Conservation (phyloP, 2,329 filamentous ascomycete species). For the Apiospora malaysiana region DNA sequence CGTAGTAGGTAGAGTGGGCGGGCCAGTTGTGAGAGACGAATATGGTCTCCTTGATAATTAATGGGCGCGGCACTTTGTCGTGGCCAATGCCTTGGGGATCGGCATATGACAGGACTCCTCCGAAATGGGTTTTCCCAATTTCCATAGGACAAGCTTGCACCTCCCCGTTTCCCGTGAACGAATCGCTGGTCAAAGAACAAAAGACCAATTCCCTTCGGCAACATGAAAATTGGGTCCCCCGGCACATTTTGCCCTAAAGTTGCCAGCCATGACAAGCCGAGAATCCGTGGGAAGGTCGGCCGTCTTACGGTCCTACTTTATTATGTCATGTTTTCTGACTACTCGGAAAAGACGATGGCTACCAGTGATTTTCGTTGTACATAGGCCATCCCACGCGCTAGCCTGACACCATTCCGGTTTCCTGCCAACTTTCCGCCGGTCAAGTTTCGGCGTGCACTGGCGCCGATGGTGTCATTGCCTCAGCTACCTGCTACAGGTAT, state of each 20-base stretch:
- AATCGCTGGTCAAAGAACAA: constrained; percentile 7
- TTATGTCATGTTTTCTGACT: constrained; percentile 14
- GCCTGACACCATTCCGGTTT: not conserved
- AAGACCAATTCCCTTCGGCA: not conserved
- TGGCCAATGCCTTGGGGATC: not conserved
- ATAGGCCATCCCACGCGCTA: constrained; percentile 1
- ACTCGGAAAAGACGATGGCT: not conserved
- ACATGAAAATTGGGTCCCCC: constrained; percentile 12
- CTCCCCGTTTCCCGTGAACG: constrained; percentile 10
- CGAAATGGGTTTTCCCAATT: not conserved
- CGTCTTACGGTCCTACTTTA: constrained; percentile 16
- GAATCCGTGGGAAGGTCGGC: constrained; percentile 11
- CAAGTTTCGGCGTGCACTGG: constrained; percentile 19
- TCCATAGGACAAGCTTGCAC: not conserved
- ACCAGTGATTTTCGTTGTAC: too few species aligned
- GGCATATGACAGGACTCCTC: constrained; percentile 3
- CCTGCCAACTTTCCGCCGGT: constrained; percentile 9
- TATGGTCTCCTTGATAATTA: not conserved
- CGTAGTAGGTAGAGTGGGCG: constrained; percentile 3
- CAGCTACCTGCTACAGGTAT: constrained; percentile 4
- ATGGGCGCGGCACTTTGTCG: not conserved
- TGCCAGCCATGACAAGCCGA: constrained; percentile 13
- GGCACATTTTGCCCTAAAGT: not conserved
- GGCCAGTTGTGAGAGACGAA: not conserved
- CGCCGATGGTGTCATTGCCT: constrained; percentile 7